phyloP scores from a whole-genome alignment of 75 land plant genomes.

The Pseudotsuga menziesii region DNA sequence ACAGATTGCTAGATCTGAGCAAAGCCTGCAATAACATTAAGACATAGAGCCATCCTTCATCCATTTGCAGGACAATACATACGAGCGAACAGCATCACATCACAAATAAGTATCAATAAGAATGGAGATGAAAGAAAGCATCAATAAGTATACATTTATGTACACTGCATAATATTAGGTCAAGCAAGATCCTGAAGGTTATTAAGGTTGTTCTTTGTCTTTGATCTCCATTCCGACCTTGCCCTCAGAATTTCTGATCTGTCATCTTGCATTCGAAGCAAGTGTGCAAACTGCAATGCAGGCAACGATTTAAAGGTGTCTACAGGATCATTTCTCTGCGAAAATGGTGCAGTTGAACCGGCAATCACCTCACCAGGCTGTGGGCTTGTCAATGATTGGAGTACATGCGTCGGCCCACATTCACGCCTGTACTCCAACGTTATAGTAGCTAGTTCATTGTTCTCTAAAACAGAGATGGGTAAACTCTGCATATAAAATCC shows the following conservation, averaged over 20 bases:
- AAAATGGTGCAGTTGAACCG: neutral
- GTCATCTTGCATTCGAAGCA: conserved; percentile 14
- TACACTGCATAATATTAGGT: conserved; percentile 6
- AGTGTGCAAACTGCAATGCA: conserved; percentile 1
- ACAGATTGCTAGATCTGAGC: no score
- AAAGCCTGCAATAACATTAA: no score
- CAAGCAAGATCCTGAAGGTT: neutral
- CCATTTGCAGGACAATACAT: no score
- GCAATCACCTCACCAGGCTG: conserved; percentile 5
- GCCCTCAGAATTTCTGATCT: conserved; percentile 16
- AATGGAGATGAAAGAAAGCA: neutral
- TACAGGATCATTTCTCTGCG: neutral
- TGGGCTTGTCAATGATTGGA: conserved; percentile 32
- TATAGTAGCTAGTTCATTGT: conserved; percentile 27
- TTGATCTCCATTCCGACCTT: conserved; percentile 17
- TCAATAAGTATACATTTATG: conserved; percentile 13
- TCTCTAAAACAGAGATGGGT: conserved; percentile 19
- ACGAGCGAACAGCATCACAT: no score
- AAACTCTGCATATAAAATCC: conserved; percentile 25
- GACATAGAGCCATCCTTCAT: no score
- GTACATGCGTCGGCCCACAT: conserved; percentile 32
- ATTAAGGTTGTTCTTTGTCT: neutral
- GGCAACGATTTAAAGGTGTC: neutral
- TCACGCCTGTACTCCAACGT: conserved; percentile 38
- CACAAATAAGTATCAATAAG: no score